Percentiles rank a stretch among this genome's conserved stretches.
phyloP scores from a whole-genome alignment of 495 filamentous ascomycete genomes.

The Daldinia grandis region DNA sequence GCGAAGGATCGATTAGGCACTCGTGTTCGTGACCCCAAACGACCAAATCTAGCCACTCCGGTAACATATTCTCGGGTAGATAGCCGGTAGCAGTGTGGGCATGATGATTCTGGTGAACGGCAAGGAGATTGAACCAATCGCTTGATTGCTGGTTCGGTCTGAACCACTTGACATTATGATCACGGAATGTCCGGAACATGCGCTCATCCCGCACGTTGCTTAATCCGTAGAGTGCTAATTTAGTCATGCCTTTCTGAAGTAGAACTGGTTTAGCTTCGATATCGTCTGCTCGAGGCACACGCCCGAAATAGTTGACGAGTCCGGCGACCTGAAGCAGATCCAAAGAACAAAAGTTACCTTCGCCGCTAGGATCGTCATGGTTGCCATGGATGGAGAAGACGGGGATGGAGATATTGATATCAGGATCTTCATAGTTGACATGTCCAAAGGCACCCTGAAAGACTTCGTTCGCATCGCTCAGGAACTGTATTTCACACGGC shows the following conservation, averaged over 20 bases:
- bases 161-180: conserved; percentile 93
- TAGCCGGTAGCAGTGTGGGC: conserved; percentile 90
- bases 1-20: conserved; percentile 83
- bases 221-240: conserved; percentile 93
- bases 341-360: conserved; percentile 87
- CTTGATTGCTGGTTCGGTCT: conserved; percentile 80
- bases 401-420: conserved; percentile 97
- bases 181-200: conserved; percentile 89
- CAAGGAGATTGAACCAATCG: conserved; percentile 97
- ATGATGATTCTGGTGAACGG: conserved; percentile 96
- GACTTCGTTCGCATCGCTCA: conserved; percentile 89
- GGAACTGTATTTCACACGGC: conserved; percentile 92
- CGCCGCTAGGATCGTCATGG: conserved; percentile 95
- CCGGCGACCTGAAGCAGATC: conserved; percentile 92
- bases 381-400: conserved; percentile 99
- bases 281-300: conserved; percentile 89
- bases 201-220: conserved; percentile 97
- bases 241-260: conserved; percentile 92
- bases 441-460: conserved; percentile 87
- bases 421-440: conserved; percentile 96
- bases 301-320: conserved; percentile 94
- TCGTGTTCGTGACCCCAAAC: conserved; percentile 99
- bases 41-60: conserved; percentile 88
- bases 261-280: conserved; percentile 90
- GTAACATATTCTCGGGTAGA: conserved; percentile 92